Conservation (phyloP, 73 alveolate genomes). For the Breviolum minutum region DNA sequence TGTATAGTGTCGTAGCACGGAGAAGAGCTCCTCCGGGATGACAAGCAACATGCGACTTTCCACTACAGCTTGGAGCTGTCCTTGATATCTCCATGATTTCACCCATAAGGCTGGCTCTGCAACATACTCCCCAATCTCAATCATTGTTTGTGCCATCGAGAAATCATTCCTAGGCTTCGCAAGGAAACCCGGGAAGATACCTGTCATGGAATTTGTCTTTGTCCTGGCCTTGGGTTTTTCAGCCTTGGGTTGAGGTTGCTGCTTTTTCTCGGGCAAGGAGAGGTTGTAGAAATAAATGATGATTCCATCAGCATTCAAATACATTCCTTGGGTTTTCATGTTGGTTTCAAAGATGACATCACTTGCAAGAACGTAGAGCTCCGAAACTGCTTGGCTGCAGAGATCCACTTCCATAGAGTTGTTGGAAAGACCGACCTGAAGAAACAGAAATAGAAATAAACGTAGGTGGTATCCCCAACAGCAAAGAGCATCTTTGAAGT, state of each 20-base stretch:
- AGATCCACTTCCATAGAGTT: not conserved
- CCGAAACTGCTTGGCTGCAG: not conserved
- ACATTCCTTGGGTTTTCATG: not conserved
- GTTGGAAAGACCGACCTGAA: not conserved
- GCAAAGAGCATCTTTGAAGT: too few species aligned
- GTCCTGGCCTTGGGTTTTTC: too few species aligned
- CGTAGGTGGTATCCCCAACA: too few species aligned
- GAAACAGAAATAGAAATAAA: not conserved
- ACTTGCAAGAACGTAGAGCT: not conserved
- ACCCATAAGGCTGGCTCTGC: not conserved
- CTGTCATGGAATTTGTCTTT: too few species aligned
- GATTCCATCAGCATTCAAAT: too few species aligned
- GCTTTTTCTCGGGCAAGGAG: too few species aligned
- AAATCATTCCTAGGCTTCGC: not conserved
- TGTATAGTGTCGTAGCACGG: not conserved
- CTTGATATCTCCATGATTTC: not conserved
- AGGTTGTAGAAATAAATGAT: too few species aligned
- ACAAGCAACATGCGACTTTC: not conserved
- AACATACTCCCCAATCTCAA: not conserved
- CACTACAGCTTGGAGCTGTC: not conserved
- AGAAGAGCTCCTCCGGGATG: not conserved
- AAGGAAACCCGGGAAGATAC: too few species aligned
- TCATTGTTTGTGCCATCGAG: not conserved
- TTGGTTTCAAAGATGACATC: not conserved
- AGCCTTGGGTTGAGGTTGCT: too few species aligned